These are phyloP conservation scores for Dacryopinax spathularia DNA, from an alignment of 768 basidiomycete genomes.

Conservation along the genomic window DNA sequence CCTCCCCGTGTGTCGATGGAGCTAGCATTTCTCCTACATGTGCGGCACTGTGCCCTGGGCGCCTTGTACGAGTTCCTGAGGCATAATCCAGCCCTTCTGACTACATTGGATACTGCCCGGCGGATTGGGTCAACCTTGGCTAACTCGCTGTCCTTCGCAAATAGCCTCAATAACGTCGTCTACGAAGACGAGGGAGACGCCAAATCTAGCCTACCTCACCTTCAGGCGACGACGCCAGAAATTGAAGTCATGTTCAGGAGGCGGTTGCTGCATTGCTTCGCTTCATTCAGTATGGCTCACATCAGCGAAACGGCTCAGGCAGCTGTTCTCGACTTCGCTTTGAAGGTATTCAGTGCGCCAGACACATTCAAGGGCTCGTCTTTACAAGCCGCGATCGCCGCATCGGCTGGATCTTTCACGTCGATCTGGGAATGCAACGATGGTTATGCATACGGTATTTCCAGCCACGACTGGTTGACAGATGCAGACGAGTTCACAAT, in stretches of 20 bases:
- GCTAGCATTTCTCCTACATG: constrained; percentile 82
- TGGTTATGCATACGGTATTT: constrained; percentile 85
- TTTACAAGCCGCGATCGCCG: constrained; percentile 83
- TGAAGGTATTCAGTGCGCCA: constrained; percentile 70
- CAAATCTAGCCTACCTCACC: constrained; percentile 12
- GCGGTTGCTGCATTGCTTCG: constrained; percentile 81
- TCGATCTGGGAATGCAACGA: constrained; percentile 77
- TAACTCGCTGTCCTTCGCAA: constrained; percentile 82
- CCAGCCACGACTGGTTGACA: constrained; percentile 36
- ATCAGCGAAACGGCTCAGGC: constrained; percentile 75
- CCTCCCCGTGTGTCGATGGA: constrained; percentile 56
- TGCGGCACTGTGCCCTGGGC: constrained; percentile 78
- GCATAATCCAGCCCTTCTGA: constrained; percentile 57
- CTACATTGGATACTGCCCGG: constrained; percentile 82
- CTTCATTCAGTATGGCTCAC: constrained; percentile 59
- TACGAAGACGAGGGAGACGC: constrained; percentile 48
- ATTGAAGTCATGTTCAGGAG: constrained; percentile 73
- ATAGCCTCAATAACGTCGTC: constrained; percentile 60
- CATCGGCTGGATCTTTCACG: constrained; percentile 68
- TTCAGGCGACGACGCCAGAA: constrained; percentile 31
- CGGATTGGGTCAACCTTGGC: constrained; percentile 73
- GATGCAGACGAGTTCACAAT: background rate
- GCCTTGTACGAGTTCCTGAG: constrained; percentile 79
- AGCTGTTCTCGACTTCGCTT: constrained; percentile 63
- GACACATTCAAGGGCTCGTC: constrained; percentile 72